Percentiles rank a stretch among this genome's conserved stretches.
These are phyloP conservation scores for Rubus parviflorus DNA, from an alignment of 306 rosid genomes.

Conservation along the genomic window DNA sequence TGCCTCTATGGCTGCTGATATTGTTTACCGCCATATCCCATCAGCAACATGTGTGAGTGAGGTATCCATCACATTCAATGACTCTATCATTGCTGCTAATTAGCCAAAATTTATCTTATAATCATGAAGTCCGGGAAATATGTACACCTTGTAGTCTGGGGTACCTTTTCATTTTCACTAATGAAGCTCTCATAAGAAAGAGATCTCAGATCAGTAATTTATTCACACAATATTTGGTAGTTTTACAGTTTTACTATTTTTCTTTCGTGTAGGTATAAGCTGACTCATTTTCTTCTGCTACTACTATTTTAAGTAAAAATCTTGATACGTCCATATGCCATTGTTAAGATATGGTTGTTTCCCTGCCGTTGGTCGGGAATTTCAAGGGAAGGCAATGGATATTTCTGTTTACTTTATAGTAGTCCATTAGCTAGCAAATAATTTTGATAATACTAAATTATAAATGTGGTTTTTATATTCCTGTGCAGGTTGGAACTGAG, in stretches of 20 bases:
- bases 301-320: background rate
- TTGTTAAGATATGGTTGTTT: background rate
- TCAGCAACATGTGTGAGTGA: conserved; percentile 92
- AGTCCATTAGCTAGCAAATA: background rate
- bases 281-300: background rate
- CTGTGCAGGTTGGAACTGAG: conserved; percentile 93
- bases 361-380: background rate
- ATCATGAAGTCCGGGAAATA: background rate
- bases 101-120: background rate
- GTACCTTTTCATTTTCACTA: background rate
- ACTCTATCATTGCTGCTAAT: background rate
- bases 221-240: background rate
- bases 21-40: conserved; percentile 81
- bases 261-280: background rate
- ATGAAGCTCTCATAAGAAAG: background rate
- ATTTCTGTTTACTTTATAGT: background rate
- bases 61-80: conserved; percentile 48
- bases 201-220: background rate
- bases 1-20: conserved; percentile 80
- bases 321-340: background rate
- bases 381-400: background rate
- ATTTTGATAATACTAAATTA: conserved; percentile 11
- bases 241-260: background rate
- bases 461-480: conserved; percentile 25
- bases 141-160: background rate